These are phyloP conservation scores for Debaryomyces nepalensis DNA, from an alignment of 1,139 yeast genomes.

Conservation along the genomic window DNA sequence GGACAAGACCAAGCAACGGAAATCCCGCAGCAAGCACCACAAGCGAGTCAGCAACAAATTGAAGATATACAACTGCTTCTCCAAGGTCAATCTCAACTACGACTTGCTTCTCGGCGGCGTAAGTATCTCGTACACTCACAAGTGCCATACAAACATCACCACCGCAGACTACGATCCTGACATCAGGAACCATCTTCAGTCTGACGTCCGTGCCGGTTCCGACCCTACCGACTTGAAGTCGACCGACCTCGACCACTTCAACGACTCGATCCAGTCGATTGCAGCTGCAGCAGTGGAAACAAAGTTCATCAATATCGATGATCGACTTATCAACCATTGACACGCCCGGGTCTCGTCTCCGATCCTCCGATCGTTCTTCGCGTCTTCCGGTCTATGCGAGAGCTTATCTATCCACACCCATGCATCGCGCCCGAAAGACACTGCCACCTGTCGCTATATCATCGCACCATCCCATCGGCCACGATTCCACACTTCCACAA, in stretches of 20 bases:
- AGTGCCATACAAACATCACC: slow-evolving; percentile 26
- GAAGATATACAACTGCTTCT: slow-evolving; percentile 42
- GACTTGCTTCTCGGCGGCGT: slow-evolving; percentile 38
- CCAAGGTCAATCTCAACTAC: slow-evolving; percentile 39
- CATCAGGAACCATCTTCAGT: not conserved
- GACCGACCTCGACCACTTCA: slow-evolving; percentile 1
- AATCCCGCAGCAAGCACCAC: slow-evolving; percentile 39
- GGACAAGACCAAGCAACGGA: slow-evolving; percentile 41
- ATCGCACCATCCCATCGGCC: too few relatives aligned
- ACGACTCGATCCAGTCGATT: slow-evolving; percentile 7
- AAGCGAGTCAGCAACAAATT: slow-evolving; percentile 38
- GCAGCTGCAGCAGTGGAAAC: slow-evolving; percentile 15
- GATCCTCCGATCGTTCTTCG: too few relatives aligned
- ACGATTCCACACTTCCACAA: too few relatives aligned
- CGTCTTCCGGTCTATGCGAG: too few relatives aligned
- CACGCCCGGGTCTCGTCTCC: not conserved
- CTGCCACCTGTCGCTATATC: not conserved
- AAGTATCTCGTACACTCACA: slow-evolving; percentile 37
- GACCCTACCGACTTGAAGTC: not conserved
- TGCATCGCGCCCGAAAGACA: too few relatives aligned
- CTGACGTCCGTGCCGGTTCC: slow-evolving; percentile 2
- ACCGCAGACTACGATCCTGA: slow-evolving; percentile 5
- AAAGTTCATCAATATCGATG: slow-evolving; percentile 12
- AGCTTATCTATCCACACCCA: not conserved
- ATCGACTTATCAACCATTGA: slow-evolving; percentile 9